Percentiles rank a stretch among this genome's conserved stretches.
Evolutionary conservation across 2,329 filamentous ascomycete species (phyloP).

Genomic region (Aspergillus glaucus): DNA sequence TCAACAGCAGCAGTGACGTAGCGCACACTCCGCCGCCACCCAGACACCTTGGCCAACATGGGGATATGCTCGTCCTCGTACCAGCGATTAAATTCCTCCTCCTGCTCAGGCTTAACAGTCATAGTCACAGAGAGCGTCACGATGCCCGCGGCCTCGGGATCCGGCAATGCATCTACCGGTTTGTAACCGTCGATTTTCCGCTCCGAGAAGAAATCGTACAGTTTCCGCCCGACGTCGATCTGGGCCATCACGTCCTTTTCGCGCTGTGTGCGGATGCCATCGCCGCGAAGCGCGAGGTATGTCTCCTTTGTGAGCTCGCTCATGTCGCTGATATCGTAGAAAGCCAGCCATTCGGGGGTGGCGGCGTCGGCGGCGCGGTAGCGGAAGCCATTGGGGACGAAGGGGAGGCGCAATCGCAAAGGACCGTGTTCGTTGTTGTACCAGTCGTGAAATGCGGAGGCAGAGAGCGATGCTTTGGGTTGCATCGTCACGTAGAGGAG

Average conservation of each 20-base stretch:
- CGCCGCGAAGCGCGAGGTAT: constrained; percentile 51
- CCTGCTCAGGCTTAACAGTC: constrained; percentile 45
- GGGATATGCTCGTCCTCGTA: constrained; percentile 67
- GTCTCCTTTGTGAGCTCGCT: constrained; percentile 57
- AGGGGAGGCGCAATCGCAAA: constrained; percentile 66
- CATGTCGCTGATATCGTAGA: constrained; percentile 77
- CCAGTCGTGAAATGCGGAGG: constrained; percentile 78
- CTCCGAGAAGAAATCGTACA: constrained; percentile 61
- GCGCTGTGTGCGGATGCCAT: constrained; percentile 50
- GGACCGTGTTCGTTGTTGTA: constrained; percentile 93
- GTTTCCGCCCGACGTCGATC: constrained; percentile 62
- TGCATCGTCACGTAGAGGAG: constrained; percentile 85
- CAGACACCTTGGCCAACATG: constrained; percentile 66
- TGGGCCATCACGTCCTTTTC: constrained; percentile 58
- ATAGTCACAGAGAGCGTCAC: constrained; percentile 59
- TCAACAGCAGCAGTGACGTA: constrained; percentile 63
- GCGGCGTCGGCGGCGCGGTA: constrained; percentile 62
- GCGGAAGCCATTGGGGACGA: constrained; percentile 70
- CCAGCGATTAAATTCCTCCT: constrained; percentile 60
- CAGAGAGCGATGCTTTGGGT: constrained; percentile 59
- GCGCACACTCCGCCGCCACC: constrained; percentile 68
- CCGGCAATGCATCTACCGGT: constrained; percentile 54
- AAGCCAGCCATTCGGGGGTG: constrained; percentile 65
- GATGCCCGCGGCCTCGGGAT: constrained; percentile 53
- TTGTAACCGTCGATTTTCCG: constrained; percentile 52